Evolutionary conservation across 257 asterid genomes (phyloP).

Genomic region (Nicotiana paniculata): DNA sequence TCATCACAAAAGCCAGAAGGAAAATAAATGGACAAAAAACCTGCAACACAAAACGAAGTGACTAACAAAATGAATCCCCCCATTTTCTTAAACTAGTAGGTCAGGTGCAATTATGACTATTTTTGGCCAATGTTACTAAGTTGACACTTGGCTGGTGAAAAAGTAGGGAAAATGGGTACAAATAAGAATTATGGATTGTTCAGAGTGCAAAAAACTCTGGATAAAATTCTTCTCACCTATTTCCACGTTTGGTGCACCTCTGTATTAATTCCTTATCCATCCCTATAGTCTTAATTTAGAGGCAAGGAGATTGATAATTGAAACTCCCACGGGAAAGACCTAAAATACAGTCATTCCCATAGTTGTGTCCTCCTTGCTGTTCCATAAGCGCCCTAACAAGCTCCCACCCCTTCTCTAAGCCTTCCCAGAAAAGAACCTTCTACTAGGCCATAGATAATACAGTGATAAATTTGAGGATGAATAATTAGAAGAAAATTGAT

Average conservation of each 20-base stretch:
- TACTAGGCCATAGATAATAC: not conserved
- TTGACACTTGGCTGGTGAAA: not conserved
- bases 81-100: not conserved
- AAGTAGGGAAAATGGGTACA: not conserved
- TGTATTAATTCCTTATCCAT: not conserved
- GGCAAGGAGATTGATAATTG: not conserved
- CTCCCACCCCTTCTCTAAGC: not conserved
- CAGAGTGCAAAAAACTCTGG: not conserved
- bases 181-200: not conserved
- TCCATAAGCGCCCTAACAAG: not conserved
- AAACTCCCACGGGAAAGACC: not conserved
- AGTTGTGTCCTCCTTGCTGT: not conserved
- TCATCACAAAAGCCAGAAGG: not conserved
- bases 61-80: not conserved
- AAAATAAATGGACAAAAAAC: not conserved
- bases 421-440: not conserved
- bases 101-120: not conserved
- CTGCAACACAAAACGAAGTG: not conserved
- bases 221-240: not conserved
- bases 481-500: not conserved
- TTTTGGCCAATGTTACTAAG: not conserved
- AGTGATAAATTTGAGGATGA: too few species aligned
- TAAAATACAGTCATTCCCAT: too few species aligned
- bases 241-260: not conserved
- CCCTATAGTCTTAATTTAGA: not conserved